These are phyloP conservation scores for Yamadazyma membranifaciens DNA, from an alignment of 1,139 yeast species.

Conservation along the genomic window DNA sequence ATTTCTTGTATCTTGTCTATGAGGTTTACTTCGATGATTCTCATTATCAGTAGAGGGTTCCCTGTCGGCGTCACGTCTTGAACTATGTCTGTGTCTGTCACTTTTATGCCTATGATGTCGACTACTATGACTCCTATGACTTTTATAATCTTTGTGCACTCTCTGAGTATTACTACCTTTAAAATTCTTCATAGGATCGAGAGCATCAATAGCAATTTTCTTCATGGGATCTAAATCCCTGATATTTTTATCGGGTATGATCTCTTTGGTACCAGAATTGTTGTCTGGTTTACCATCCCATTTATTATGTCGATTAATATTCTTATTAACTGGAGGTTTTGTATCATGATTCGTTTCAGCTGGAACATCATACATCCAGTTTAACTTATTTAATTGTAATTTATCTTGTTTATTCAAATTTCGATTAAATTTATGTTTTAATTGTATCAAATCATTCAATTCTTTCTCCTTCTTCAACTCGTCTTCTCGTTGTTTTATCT, in stretches of 20 bases:
- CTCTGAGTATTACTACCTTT: not conserved
- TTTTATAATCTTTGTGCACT: conserved; percentile 2
- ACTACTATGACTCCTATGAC: conserved; percentile 9
- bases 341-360: conserved; percentile 3
- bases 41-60: not conserved
- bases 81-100: not conserved
- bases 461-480: conserved; percentile 69
- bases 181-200: too few species aligned
- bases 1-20: not conserved
- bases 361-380: conserved; percentile 82
- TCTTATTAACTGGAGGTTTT: not conserved
- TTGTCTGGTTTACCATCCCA: conserved; percentile 24
- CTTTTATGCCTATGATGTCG: too few species aligned
- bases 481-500: conserved; percentile 60
- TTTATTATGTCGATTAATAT: conserved; percentile 5
- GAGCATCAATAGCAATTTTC: not conserved
- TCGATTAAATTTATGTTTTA: conserved; percentile 22
- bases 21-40: not conserved
- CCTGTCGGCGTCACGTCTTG: not conserved
- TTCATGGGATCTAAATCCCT: conserved; percentile 20
- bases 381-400: conserved; percentile 50
- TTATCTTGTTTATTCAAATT: conserved; percentile 39
- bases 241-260: conserved; percentile 18
- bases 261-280: not conserved
- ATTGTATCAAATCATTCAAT: conserved; percentile 52